Evolutionary conservation across 1,284 basidiomycete genomes (phyloP).

Genomic region (Somion occarium): DNA sequence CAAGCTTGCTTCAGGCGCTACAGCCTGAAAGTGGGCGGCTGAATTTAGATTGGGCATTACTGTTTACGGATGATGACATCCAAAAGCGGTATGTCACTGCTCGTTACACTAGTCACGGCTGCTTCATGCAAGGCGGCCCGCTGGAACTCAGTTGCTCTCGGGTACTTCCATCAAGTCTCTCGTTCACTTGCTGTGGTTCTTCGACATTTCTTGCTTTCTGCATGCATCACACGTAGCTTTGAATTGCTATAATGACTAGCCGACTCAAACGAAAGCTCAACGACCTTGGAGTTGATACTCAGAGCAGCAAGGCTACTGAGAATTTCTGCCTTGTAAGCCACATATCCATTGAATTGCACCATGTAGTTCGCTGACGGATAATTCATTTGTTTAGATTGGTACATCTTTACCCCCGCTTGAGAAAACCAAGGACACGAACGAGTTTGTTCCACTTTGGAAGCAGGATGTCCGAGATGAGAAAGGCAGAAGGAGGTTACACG

Average conservation of each 20-base stretch:
- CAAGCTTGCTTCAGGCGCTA: no score
- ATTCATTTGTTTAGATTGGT: constrained; percentile 58
- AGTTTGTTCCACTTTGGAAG: constrained; percentile 96
- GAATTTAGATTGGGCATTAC: no score
- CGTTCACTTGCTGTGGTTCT: no score
- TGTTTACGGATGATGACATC: no score
- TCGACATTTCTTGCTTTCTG: no score
- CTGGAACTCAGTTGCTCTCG: no score
- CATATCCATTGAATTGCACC: constrained; percentile 1
- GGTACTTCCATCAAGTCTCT: no score
- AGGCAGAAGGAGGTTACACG: constrained; percentile 88
- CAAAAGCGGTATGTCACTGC: no score
- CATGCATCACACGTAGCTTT: no score
- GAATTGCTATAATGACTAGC: constrained; percentile 47
- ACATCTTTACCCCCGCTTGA: constrained; percentile 88
- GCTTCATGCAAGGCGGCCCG: no score
- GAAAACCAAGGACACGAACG: constrained; percentile 84
- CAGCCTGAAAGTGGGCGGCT: no score
- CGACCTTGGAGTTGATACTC: constrained; percentile 70
- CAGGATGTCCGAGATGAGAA: constrained; percentile 95
- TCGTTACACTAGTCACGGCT: no score
- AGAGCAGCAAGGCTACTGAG: constrained; percentile 71
- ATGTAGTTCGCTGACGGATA: background rate
- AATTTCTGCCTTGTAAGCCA: constrained; percentile 78
- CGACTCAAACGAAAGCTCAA: constrained; percentile 77